Evolutionary conservation across 345 rosid species (phyloP).

Genomic region (Limnanthes douglasii): DNA sequence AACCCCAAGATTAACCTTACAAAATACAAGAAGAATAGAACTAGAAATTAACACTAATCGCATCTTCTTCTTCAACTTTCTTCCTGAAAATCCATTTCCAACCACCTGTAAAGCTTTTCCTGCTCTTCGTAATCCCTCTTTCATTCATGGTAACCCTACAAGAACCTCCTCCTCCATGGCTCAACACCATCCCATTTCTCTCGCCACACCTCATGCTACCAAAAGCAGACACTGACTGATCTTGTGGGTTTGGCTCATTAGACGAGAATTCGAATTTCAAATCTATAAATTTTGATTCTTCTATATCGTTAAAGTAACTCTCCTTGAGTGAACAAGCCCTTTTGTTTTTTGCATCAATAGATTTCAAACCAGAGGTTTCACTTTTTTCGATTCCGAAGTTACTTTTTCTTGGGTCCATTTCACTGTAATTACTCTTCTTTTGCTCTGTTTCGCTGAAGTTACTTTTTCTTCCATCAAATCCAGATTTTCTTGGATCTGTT

Average conservation of each 20-base stretch:
- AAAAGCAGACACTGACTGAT: slow-evolving; percentile 9
- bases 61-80: no score
- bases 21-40: no score
- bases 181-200: slow-evolving; percentile 22
- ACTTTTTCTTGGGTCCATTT: slow-evolving; percentile 16
- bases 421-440: slow-evolving; percentile 16
- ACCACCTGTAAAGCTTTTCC: slow-evolving; percentile 64
- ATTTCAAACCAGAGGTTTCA: no score
- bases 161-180: slow-evolving; percentile 32
- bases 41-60: no score
- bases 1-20: no score
- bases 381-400: no score
- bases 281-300: slow-evolving; percentile 83
- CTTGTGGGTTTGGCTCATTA: slow-evolving; percentile 16
- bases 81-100: slow-evolving; percentile 94
- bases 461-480: slow-evolving; percentile 27
- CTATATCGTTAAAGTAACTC: slow-evolving; percentile 50
- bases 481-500: slow-evolving; percentile 36
- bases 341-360: slow-evolving; percentile 24
- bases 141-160: slow-evolving; percentile 53
- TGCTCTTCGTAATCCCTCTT: slow-evolving; percentile 51
- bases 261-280: slow-evolving; percentile 61
- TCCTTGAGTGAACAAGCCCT: slow-evolving; percentile 64
- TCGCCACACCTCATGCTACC: slow-evolving; percentile 31
- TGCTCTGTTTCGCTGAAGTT: slow-evolving; percentile 29